Evolutionary conservation across 1,284 basidiomycete genomes (phyloP), one percentile per base, ranked within the genome.

Genomic region (Austroboletus niveus): DNA sequence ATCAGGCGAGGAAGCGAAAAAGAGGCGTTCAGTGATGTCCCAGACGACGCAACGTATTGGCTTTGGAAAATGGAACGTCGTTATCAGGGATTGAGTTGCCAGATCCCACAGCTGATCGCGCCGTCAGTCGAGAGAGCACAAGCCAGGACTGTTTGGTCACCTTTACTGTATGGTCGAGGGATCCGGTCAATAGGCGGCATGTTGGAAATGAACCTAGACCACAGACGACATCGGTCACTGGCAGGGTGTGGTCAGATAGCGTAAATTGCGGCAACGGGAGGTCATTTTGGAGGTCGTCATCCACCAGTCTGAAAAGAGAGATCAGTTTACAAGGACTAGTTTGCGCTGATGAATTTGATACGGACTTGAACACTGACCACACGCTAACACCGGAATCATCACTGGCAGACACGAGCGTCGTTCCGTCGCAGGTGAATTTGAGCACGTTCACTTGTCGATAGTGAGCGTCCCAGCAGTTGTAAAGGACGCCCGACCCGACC

Each of bases 391-490:
- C 84, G 20, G 94, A 90, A 66, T 99, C 96, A 54, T 95, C 89
- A 39, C 92, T 93, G 9, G 87, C 92, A 20, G 92, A 91, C 10
- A 98, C 66, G 48, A 99, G 76, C 5, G 87, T 84, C 22, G 81
- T 80, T 34, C 89, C 88, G 63, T 98, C 94, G 34, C 75, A 75
- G 6, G 90, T 90, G 70, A 98, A 98, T 38, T 80, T 81, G 3
- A 98, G 73, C 4, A 89, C 85, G 52, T 84, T 89, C 41, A 98
- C 78, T 61, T 87, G 80, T 45, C 95, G 90, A 72, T 98, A 99
- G 70, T 98, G 96, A 8, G 94, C 95, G 58, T 97, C 95, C 81
- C 94, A 94, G 0, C 89, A 85, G 54, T 89, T 84, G 70, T 89
- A 89, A 42, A 99, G 76, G 40, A 92, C 85, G 8, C 96, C 96